These are phyloP conservation scores for Conoideocrella luteorostrata DNA, from an alignment of 2,329 filamentous ascomycete genomes.

Conservation along the genomic window DNA sequence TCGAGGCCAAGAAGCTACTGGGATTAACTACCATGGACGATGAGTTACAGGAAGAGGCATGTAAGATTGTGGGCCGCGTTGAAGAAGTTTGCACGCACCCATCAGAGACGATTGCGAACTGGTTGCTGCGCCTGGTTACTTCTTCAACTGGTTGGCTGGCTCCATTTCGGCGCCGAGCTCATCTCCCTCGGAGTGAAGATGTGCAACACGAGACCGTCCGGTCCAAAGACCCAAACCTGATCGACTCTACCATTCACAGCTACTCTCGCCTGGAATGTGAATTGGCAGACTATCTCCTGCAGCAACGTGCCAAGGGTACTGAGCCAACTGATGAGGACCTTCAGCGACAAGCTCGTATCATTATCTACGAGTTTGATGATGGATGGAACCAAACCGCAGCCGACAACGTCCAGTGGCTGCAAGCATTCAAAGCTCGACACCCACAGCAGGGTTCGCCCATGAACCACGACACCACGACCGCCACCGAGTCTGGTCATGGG, in stretches of 20 bases:
- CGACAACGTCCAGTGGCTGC: constrained; percentile 49
- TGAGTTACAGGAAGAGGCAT: constrained; percentile 54
- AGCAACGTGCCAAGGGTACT: constrained; percentile 37
- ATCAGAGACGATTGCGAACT: constrained; percentile 46
- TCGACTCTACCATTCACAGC: constrained; percentile 55
- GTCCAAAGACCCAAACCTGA: constrained; percentile 46
- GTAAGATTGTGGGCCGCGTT: constrained; percentile 49
- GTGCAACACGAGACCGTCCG: constrained; percentile 41
- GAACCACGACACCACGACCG: background rate
- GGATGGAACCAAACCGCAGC: constrained; percentile 59
- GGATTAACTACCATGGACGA: constrained; percentile 54
- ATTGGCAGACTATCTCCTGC: constrained; percentile 44
- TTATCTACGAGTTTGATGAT: constrained; percentile 57
- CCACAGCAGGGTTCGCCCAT: constrained; percentile 12
- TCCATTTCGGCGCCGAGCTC: constrained; percentile 48
- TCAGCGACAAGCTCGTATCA: constrained; percentile 51
- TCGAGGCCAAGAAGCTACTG: constrained; percentile 42
- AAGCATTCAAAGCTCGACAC: constrained; percentile 45
- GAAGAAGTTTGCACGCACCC: constrained; percentile 45
- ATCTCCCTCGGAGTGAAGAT: constrained; percentile 51
- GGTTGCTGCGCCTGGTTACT: constrained; percentile 47
- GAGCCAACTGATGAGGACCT: constrained; percentile 48
- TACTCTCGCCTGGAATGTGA: constrained; percentile 50
- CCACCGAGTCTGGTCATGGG: constrained; percentile 4
- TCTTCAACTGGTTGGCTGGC: constrained; percentile 48